Conservation (phyloP, 2,329 filamentous ascomycete genomes). For the Cadophora malorum region DNA sequence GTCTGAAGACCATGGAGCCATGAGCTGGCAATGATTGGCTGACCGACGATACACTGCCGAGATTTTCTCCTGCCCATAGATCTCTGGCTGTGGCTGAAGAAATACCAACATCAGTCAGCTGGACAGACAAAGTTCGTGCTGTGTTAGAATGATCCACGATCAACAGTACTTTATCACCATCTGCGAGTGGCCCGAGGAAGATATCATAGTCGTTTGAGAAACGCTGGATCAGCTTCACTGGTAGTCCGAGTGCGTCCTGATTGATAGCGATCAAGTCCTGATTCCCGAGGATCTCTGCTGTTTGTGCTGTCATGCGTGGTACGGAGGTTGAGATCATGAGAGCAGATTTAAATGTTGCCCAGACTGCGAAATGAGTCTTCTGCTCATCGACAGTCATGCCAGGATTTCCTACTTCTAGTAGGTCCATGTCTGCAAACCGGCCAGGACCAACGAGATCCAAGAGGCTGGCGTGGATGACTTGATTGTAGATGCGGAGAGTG, state of each 20-base stretch:
- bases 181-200: conserved; percentile 10
- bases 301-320: neutral
- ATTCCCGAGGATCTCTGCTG: conserved; percentile 1
- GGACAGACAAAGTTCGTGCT: neutral
- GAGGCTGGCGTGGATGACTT: conserved; percentile 11
- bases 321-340: conserved; percentile 11
- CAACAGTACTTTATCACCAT: neutral
- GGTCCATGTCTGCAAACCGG: conserved; percentile 2
- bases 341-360: conserved; percentile 13
- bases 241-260: neutral
- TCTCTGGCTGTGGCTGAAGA: neutral
- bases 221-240: conserved; percentile 13
- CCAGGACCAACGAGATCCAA: neutral
- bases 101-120: neutral
- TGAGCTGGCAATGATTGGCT: conserved; percentile 2
- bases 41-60: neutral
- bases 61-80: neutral
- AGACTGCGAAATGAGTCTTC: conserved; percentile 16
- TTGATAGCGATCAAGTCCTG: conserved; percentile 14
- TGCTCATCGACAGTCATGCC: conserved; percentile 13
- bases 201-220: conserved; percentile 11
- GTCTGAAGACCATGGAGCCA: conserved; percentile 7
- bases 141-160: conserved; percentile 9
- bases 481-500: conserved; percentile 11
- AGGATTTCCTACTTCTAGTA: conserved; percentile 7